phyloP scores from a whole-genome alignment of 1,139 yeast species.

The Pichia sp. region DNA sequence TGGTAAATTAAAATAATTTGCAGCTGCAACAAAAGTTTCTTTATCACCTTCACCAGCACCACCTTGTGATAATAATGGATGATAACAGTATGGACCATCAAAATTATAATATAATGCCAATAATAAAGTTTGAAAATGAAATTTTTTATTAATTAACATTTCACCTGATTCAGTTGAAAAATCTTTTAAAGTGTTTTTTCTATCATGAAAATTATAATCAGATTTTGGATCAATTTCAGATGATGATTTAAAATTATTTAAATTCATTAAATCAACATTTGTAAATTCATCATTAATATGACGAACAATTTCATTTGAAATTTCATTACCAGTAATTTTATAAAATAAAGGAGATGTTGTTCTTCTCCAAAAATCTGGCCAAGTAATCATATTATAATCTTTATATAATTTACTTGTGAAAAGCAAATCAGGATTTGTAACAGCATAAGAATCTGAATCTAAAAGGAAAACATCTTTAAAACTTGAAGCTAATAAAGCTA shows the following conservation, averaged over 20 bases:
- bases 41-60: slow-evolving; percentile 60
- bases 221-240: slow-evolving; percentile 16
- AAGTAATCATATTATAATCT: slow-evolving; percentile 33
- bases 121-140: slow-evolving; percentile 44
- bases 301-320: slow-evolving; percentile 21
- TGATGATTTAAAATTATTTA: slow-evolving; percentile 3
- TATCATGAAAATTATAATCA: slow-evolving; percentile 42
- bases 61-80: slow-evolving; percentile 48
- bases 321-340: slow-evolving; percentile 41
- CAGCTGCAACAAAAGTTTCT: slow-evolving; percentile 59
- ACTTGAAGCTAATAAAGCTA: slow-evolving; percentile 44
- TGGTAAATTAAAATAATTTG: slow-evolving; percentile 43
- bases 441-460: slow-evolving; percentile 51
- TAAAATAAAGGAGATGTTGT: slow-evolving; percentile 55
- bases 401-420: slow-evolving; percentile 27
- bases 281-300: slow-evolving; percentile 26
- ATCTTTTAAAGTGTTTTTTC: slow-evolving; percentile 52
- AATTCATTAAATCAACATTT: slow-evolving; percentile 20
- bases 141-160: slow-evolving; percentile 44
- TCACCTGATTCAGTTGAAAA: slow-evolving; percentile 61
- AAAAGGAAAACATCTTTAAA: slow-evolving; percentile 46
- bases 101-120: slow-evolving; percentile 51
- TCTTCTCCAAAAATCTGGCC: slow-evolving; percentile 68
- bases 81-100: slow-evolving; percentile 50
- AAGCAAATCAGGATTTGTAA: slow-evolving; percentile 40